Conservation (phyloP, 1,284 basidiomycete species). For the Microbotryomycetes sp. region DNA sequence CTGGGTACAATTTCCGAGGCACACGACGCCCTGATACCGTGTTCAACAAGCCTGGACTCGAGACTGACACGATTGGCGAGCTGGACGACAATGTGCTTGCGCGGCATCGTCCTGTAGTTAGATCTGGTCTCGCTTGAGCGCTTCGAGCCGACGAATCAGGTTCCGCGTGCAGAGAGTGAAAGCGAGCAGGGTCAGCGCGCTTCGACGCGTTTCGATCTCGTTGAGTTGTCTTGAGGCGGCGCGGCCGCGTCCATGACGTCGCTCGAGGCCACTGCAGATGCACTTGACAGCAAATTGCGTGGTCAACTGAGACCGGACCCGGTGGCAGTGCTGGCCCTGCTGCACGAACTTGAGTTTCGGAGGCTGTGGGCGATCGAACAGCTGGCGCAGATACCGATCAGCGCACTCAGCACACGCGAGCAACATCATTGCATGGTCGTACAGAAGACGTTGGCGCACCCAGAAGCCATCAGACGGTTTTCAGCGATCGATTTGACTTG, state of each 20-base stretch:
- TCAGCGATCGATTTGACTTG: slow-evolving; percentile 5
- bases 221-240: neutral
- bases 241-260: neutral
- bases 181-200: neutral
- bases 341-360: neutral
- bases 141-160: neutral
- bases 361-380: neutral
- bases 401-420: neutral
- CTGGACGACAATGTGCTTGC: neutral
- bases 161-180: neutral
- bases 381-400: neutral
- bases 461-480: neutral
- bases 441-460: neutral
- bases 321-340: neutral
- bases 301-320: neutral
- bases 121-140: slow-evolving; percentile 5
- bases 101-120: neutral
- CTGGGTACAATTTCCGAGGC: no score
- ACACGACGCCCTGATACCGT: no score
- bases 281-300: neutral
- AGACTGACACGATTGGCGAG: neutral
- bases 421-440: neutral
- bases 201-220: neutral
- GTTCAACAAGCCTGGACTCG: neutral
- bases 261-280: neutral